Base-by-base conservation (phyloP, 2,329 filamentous ascomycete species). In the Fusarium torulosum region DNA sequence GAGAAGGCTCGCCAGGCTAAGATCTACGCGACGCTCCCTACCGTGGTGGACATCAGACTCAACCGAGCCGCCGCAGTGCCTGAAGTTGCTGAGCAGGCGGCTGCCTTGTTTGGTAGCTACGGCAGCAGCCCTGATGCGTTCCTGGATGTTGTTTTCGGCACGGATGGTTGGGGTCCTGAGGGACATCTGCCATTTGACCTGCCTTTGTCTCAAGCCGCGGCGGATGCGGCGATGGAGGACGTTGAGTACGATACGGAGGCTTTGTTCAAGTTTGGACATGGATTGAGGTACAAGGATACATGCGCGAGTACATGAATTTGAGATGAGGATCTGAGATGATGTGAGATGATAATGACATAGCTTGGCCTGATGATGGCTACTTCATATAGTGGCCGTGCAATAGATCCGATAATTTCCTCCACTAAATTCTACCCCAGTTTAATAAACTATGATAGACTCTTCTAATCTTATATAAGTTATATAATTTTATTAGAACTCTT, bases 31-130 rank as follows among this genome's bases (percentile, higher is more conserved):
- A 74, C 76, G 0, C 77, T 81, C 0, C 79, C 80, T 0, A 81
- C 80, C 3, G 75, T 83, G 5, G 80, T 83, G 2, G 81, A 83
- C 50, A 76, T 83, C n/a, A 78, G 78, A 20, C 73, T 82, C 8
- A 79, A 81, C 53, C 77, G 81, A 0, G 78, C 81, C 0, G 79
- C 79, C 0, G 79, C 77, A 0, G 72, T 84, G 1, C 79, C 81
- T 0, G 80, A 83, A 37, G 66, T 84, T 0, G 75, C 75, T 0
- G 79, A 80, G 38, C 56, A 74, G 6, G 79, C 79, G 3, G 72
- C 75, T 2, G 81, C 80, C 6, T 55, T 83, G 9, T 62, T 82
- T 25, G 80, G 71, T 8, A 83, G 76, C 63, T 83, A 76, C 51
- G 81, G 81, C 0, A 79, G 77, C 33, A 75, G 76, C 17, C 70